phyloP scores from a whole-genome alignment of 306 rosid species.

The Begonia masoniana region DNA sequence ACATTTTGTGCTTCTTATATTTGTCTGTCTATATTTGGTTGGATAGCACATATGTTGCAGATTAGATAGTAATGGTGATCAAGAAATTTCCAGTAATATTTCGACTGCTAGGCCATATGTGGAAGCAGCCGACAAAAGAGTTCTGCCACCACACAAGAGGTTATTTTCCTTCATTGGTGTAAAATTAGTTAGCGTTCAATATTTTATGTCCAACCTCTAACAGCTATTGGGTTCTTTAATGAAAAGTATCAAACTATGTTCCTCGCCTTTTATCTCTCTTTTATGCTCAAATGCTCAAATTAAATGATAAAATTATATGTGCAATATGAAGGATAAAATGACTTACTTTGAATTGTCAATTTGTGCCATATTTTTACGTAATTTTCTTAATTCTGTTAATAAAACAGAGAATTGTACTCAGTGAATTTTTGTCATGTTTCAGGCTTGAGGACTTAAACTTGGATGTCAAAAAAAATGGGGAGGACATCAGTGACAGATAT shows the following conservation, averaged over 20 bases:
- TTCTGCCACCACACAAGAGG: constrained; percentile 29
- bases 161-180: background rate
- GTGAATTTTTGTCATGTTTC: constrained; percentile 84
- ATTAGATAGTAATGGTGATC: constrained; percentile 26
- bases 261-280: too few relatives aligned
- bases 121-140: constrained; percentile 25
- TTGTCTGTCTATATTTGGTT: constrained; percentile 1
- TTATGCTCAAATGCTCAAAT: too few relatives aligned
- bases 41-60: constrained; percentile 19
- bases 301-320: too few relatives aligned
- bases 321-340: too few relatives aligned
- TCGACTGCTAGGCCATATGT: constrained; percentile 17
- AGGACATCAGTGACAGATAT: constrained; percentile 40
- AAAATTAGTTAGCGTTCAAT: background rate
- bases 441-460: constrained; percentile 90
- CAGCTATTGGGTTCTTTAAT: constrained; percentile 1
- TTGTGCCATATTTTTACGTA: too few relatives aligned
- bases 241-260: background rate
- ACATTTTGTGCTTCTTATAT: background rate
- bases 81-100: constrained; percentile 17
- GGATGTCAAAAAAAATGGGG: constrained; percentile 56
- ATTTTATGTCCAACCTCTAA: background rate
- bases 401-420: constrained; percentile 42
- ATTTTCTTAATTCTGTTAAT: constrained; percentile 15
- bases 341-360: too few relatives aligned